Conservation (phyloP, 2,329 filamentous ascomycete genomes). For the Aureobasidium leucospermi region DNA sequence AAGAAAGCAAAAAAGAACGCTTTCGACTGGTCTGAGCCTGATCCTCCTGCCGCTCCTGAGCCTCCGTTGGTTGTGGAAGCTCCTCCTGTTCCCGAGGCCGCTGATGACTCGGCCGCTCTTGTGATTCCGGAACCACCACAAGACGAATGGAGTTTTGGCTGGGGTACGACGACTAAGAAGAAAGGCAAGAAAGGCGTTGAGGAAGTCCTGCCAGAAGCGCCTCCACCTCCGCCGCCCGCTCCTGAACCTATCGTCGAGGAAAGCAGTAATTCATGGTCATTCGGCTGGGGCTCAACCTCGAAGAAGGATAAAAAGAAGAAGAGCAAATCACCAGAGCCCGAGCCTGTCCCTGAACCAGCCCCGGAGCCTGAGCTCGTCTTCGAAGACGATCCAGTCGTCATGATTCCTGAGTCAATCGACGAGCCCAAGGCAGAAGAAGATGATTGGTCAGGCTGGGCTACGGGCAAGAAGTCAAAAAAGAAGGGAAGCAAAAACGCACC, state of each 20-base stretch:
- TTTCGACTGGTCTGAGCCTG: conserved; percentile 19
- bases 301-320: conserved; percentile 46
- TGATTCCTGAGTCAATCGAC: conserved; percentile 42
- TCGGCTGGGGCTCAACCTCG: conserved; percentile 48
- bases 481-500: conserved; percentile 47
- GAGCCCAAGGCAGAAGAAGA: conserved; percentile 45
- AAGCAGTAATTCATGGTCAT: conserved; percentile 46
- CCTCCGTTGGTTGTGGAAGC: conserved; percentile 18
- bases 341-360: conserved; percentile 9
- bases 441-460: conserved; percentile 42
- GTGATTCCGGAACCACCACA: conserved; percentile 17
- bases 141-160: conserved; percentile 23
- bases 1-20: conserved; percentile 34
- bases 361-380: conserved; percentile 20
- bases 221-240: conserved; percentile 20
- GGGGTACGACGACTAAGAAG: conserved; percentile 24
- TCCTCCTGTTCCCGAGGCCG: conserved; percentile 28
- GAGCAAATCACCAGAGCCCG: conserved; percentile 21
- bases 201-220: conserved; percentile 17
- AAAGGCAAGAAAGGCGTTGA: conserved; percentile 26
- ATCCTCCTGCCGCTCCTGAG: conserved; percentile 20
- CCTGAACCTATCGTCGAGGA: conserved; percentile 21
- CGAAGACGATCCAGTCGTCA: conserved; percentile 23
- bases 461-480: conserved; percentile 46
- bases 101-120: conserved; percentile 22